Evolutionary conservation across 106 monocot species (phyloP), one percentile per base, ranked within the genome.

Genomic region (Dendrobium nobile): DNA sequence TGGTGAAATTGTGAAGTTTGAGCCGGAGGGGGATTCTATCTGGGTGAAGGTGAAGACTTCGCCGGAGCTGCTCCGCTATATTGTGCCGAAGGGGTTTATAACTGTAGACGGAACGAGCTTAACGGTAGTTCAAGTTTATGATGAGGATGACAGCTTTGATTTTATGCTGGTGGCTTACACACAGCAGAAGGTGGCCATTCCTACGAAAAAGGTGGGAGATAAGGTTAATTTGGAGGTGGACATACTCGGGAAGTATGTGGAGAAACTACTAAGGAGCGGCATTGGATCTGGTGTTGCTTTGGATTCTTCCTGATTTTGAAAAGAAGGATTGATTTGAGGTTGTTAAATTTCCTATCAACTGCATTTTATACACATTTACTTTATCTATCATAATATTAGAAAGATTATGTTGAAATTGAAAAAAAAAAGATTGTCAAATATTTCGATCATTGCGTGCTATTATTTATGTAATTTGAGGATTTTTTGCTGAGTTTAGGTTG

Each of bases 181-280:
- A 7, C 96, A 96, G 81, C 87, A 91, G 80, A 92, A 98, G 75
- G 88, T 98, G 77, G 94, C 92, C 61, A 89, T 98, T 47, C 89
- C 92, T 0, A 27, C 45, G 82, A 98, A 98, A 80, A 98, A 95
- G 81, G 86, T 90, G 1, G 92, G 98, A 7, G 98, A 98, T 24
- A 98, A 85, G 91, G 98, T 98, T 51, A 98, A 98, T 72, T 68
- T 98, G 79, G 98, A 98, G 88, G 94, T 88, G 19, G 98, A 98
- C 78, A 92, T 98, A 77, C 88, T 98, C 9, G 97, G 97, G 1
- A 98, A 98, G 78, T 98, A 98, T 68, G 91, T 98, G 26, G 94
- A 98, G 84, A 98, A 92, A 82, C 51, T 98, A 72, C 79, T 98
- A 15, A 85, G 54, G 75, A 77, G 78, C 8, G 82, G 85, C 45